These are phyloP conservation scores for Rossbeevera mucosa DNA, from an alignment of 768 basidiomycete species.

Conservation along the genomic window DNA sequence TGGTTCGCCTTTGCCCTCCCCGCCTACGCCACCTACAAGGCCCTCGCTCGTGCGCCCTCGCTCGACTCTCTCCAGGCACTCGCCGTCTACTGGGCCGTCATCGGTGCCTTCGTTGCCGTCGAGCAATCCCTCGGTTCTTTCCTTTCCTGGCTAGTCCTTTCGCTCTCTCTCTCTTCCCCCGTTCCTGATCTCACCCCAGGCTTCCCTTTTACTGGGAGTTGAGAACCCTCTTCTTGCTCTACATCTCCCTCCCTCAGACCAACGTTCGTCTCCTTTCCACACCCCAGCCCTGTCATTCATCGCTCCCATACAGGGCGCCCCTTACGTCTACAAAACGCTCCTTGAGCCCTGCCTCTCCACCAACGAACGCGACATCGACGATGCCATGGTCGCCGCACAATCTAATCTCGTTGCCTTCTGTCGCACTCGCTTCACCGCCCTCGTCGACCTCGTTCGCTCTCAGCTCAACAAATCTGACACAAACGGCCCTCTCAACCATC, in stretches of 20 bases:
- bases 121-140: constrained; percentile 63
- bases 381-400: constrained; percentile 51
- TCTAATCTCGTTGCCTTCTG: constrained; percentile 51
- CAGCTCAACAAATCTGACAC: constrained; percentile 41
- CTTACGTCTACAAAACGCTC: constrained; percentile 57
- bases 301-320: constrained; percentile 50
- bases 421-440: constrained; percentile 43
- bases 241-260: constrained; percentile 64
- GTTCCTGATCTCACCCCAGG: constrained; percentile 38
- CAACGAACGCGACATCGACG: constrained; percentile 60
- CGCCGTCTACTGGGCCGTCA: constrained; percentile 60
- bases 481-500: constrained; percentile 26
- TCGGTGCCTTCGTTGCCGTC: constrained; percentile 55
- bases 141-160: constrained; percentile 52
- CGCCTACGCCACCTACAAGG: constrained; percentile 63
- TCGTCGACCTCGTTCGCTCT: constrained; percentile 46
- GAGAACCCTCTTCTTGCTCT: constrained; percentile 64
- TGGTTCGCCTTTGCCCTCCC: constrained; percentile 71
- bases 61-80: constrained; percentile 53
- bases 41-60: constrained; percentile 49
- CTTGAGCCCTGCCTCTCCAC: constrained; percentile 55
- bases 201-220: constrained; percentile 74
- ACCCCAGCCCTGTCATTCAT: constrained; percentile 6
- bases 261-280: constrained; percentile 40
- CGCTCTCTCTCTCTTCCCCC: not conserved